These are phyloP conservation scores for Hanseniaspora meyeri DNA, from an alignment of 805 yeast species.

Conservation along the genomic window DNA sequence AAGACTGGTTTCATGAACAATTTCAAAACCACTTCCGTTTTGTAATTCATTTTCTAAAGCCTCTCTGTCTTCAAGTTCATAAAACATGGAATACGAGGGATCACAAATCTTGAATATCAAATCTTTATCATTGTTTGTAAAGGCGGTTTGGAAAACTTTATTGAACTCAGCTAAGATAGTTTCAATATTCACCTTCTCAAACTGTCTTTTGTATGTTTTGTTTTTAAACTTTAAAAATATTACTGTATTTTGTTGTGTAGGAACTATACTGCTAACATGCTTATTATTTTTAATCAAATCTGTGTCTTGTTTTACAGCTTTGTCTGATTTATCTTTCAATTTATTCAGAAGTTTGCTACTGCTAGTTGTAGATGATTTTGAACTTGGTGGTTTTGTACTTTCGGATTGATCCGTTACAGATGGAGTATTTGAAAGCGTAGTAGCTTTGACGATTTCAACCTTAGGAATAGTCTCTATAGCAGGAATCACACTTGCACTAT, in stretches of 20 bases:
- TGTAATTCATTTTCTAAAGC: neutral
- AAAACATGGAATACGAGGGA: neutral
- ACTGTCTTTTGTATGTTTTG: neutral
- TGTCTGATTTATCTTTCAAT: neutral
- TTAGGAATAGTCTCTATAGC: neutral
- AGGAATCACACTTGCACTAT: neutral
- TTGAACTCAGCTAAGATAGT: neutral
- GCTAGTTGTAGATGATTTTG: neutral
- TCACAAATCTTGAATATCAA: neutral
- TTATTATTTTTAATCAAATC: neutral
- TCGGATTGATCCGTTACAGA: neutral
- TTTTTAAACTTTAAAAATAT: constrained; percentile 41
- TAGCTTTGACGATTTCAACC: neutral
- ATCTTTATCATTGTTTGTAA: neutral
- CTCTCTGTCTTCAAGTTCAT: neutral
- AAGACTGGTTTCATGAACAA: neutral
- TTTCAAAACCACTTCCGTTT: neutral
- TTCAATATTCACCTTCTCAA: neutral
- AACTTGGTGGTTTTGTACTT: neutral
- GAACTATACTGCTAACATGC: neutral
- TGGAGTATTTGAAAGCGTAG: neutral
- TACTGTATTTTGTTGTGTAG: neutral
- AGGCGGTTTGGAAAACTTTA: neutral
- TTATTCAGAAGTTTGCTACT: neutral
- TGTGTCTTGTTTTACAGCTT: neutral